A percentile compares a stretch with the other conserved stretches of the same genome.
Conservation (phyloP, 2,329 filamentous ascomycete species). For the Aspergillus nomiae region DNA sequence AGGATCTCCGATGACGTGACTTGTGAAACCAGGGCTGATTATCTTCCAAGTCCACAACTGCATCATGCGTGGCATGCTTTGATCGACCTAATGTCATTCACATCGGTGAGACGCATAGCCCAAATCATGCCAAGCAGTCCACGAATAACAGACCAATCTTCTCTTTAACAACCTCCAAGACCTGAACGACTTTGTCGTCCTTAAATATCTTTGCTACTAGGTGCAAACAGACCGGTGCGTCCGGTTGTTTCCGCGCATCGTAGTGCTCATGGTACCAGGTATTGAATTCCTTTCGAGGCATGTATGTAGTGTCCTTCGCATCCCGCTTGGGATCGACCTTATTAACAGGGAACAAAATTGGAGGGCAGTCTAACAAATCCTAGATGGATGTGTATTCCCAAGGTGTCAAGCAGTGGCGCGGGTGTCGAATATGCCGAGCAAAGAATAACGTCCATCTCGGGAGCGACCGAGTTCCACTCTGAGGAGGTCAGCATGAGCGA, state of each 20-base stretch:
- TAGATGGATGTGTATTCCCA: conserved; percentile 69
- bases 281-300: not conserved
- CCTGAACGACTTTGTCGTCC: conserved; percentile 56
- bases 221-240: conserved; percentile 56
- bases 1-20: not conserved
- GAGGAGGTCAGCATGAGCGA: not conserved
- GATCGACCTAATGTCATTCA: not conserved
- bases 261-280: conserved; percentile 29
- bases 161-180: conserved; percentile 35
- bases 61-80: not conserved
- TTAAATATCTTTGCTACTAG: conserved; percentile 56
- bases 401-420: conserved; percentile 55
- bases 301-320: not conserved
- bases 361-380: conserved; percentile 70
- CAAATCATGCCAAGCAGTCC: conserved; percentile 1
- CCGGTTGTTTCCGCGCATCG: conserved; percentile 46
- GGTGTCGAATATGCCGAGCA: conserved; percentile 60
- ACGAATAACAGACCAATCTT: conserved; percentile 10
- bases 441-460: conserved; percentile 58
- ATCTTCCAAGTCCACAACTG: not conserved
- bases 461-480: conserved; percentile 14
- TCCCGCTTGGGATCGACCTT: conserved; percentile 45
- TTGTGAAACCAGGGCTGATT: not conserved
- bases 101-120: not conserved
- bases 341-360: conserved; percentile 61